Evolutionary conservation across 78 protist genomes (phyloP), one percentile per base, ranked within the genome.

Genomic region (Dictyostelium citrinum): DNA sequence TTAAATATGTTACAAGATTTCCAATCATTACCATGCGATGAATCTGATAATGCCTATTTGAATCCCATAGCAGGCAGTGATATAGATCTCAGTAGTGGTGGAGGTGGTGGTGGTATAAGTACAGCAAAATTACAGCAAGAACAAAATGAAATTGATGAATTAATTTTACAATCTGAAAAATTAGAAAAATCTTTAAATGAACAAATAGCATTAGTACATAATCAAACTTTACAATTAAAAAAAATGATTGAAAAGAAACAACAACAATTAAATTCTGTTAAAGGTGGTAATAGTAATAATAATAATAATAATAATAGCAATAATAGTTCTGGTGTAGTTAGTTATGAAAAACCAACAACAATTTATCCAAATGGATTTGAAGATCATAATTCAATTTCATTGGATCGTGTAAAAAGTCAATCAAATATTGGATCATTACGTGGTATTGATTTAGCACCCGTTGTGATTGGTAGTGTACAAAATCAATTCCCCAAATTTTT

Each of bases 381-480:
- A 31, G 85, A 58, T 31, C 76, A 85, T 27, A 22, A 5, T 14
- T 46, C 84, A 17, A 76, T 88, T 41, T 88, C 93, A 11, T 35
- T 88, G 14, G 79, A 88, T 22, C 17, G 91, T 29, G 82, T 72
- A 58, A 81, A 83, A 29, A 35, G 68, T 29, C 77, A 70, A 70
- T 46, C 82, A 10, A 86, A 82, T 43, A 22, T 64, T 12, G 74
- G 84, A 35, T 43, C 79, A 11, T 29, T 88, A 5, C 41, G 75
- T 41, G 93, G 93, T 20, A 88, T 88, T 39, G 93, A 88, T 67
- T 35, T 88, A 5, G 85, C 93, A 68, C 93, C 93, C 5, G 93
- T 88, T 31, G 83, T 77, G 35, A 77, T 86, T 76, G 92, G 92
- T 9, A 77, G 92, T 43, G 92, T 86, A 12, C 83, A 86, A 33